Evolutionary conservation across 257 asterid species (phyloP), one percentile per base, ranked within the genome.

Genomic region (Fraxinus anomala): DNA sequence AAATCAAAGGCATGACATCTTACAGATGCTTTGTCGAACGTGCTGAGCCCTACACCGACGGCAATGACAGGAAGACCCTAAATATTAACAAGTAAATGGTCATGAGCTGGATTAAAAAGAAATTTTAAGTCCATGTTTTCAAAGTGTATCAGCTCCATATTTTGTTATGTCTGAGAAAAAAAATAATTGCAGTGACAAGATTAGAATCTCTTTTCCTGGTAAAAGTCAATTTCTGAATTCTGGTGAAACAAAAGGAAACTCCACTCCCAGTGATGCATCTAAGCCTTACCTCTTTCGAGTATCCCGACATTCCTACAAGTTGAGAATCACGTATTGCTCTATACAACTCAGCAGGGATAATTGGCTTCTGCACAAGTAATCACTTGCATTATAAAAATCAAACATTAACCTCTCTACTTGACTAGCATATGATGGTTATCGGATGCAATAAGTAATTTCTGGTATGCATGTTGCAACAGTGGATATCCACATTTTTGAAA

Each of bases 291-390:
- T 90, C 94, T 81, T 83, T 93, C 33, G 96, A 81, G 89, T 86
- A 89, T 85, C 98, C 98, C 66, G 94, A 83, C 89, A 94, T 87
- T 74, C 98, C 98, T 65, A 94, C 83, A 72, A 94, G 96, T 81
- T 94, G 93, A 66, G 94, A 89, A 77, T 93, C 92, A 76, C 98
- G 87, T 65, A 93, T 80, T 65, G 81, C 90, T 86, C 96, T 87
- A 75, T 93, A 93, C 72, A 89, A 78, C 75, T 92, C 90, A 47
- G 76, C 68, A 72, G 96, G 94, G 61, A 74, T 70, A 65, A 93
- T 90, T 77, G 98, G 97, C 87, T 92, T 93, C 98, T 93, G 92
- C 88, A 87, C 56, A 74, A 51, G 61, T 12, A 72, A 73, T 63
- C 69, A 30, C 23, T 74, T 23, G 51, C 63, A 80, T 78, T 75